These are phyloP conservation scores for Komagataella pseudopastoris DNA, from an alignment of 805 yeast genomes.

Conservation along the genomic window DNA sequence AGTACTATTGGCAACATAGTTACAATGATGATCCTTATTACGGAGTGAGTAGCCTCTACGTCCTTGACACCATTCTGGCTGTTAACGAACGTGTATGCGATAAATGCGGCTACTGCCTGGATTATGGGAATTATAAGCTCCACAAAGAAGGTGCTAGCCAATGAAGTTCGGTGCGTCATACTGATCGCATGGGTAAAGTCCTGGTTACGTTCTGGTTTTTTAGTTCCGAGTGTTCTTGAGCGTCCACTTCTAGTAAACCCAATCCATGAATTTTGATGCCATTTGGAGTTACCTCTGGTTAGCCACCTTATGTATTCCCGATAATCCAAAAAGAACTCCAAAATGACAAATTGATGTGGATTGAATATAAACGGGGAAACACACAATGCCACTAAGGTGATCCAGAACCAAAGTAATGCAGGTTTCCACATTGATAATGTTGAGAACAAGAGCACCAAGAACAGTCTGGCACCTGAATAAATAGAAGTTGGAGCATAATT, in stretches of 20 bases:
- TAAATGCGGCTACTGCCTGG: constrained; percentile 52
- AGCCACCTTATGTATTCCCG: constrained; percentile 54
- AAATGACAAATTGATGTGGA: constrained; percentile 38
- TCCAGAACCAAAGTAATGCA: constrained; percentile 47
- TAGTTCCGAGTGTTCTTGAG: constrained; percentile 86
- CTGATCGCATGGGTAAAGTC: constrained; percentile 24
- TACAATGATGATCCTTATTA: constrained; percentile 46
- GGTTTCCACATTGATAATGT: constrained; percentile 74
- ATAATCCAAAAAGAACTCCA: constrained; percentile 34
- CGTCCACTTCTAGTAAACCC: constrained; percentile 62
- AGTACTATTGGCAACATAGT: constrained; percentile 33
- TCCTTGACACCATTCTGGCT: constrained; percentile 70
- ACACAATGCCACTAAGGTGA: constrained; percentile 30
- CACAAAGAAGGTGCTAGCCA: constrained; percentile 64
- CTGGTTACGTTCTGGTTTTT: constrained; percentile 47
- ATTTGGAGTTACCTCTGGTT: constrained; percentile 59
- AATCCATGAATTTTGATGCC: constrained; percentile 70
- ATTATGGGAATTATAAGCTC: constrained; percentile 67
- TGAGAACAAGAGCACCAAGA: constrained; percentile 62
- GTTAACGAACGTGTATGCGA: constrained; percentile 72
- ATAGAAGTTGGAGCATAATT: constrained; percentile 67
- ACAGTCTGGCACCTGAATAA: constrained; percentile 60
- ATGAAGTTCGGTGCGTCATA: constrained; percentile 63
- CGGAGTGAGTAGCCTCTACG: constrained; percentile 36
- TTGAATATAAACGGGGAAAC: constrained; percentile 38